phyloP scores from a whole-genome alignment of 2,329 filamentous ascomycete genomes.

The Botrytis squamosa region DNA sequence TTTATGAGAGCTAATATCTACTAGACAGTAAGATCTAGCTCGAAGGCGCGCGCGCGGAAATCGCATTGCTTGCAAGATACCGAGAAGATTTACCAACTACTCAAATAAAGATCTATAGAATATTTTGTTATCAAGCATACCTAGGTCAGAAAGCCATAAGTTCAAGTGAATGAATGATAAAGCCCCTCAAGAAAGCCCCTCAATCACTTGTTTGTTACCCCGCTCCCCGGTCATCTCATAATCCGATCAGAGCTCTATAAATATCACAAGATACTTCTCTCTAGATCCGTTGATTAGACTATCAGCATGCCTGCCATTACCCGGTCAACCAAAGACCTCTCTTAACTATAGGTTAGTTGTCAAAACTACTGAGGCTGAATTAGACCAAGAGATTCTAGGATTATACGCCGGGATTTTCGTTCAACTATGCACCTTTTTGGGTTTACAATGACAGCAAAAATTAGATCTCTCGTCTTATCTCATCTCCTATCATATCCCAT shows the following conservation, averaged over 20 bases:
- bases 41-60: background rate
- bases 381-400: background rate
- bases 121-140: background rate
- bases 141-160: background rate
- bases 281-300: background rate
- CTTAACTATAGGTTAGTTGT: too few relatives aligned
- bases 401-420: background rate
- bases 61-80: background rate
- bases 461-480: background rate
- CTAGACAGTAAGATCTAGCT: background rate
- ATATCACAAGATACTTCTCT: too few relatives aligned
- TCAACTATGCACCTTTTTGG: background rate
- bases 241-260: background rate
- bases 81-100: background rate
- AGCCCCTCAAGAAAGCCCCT: background rate
- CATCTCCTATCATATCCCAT: background rate
- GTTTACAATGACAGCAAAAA: background rate
- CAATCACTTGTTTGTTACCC: background rate
- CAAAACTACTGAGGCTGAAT: background rate
- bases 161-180: background rate
- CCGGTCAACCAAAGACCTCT: background rate
- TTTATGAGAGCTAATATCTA: rapidly evolving
- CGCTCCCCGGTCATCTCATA: background rate
- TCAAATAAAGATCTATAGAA: background rate
- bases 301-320: too few relatives aligned